A percentile compares a stretch with the other conserved stretches of the same genome.
Conservation (phyloP, 768 basidiomycete genomes). For the Rhizopogon sp. region DNA sequence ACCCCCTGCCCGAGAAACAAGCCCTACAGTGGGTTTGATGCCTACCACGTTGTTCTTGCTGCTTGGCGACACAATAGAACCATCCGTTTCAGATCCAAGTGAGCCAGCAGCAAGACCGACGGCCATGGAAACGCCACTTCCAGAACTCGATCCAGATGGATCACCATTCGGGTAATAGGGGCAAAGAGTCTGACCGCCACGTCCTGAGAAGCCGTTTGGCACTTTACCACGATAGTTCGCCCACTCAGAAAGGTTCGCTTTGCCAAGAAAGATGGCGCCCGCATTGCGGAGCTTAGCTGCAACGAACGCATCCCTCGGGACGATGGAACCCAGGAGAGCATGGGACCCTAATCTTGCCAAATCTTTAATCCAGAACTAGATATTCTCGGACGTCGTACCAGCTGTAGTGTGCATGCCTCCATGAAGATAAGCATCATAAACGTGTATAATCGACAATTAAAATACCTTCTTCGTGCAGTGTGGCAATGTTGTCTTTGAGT, state of each 20-base stretch:
- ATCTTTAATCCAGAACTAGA: background rate
- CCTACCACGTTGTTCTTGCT: constrained; percentile 39
- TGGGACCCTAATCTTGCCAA: constrained; percentile 23
- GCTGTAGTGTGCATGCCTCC: constrained; percentile 36
- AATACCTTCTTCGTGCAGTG: constrained; percentile 22
- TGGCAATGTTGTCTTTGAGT: constrained; percentile 21
- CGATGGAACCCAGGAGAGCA: constrained; percentile 30
- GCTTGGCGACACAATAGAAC: constrained; percentile 42
- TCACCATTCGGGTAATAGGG: constrained; percentile 38
- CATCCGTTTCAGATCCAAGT: constrained; percentile 45
- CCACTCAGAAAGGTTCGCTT: constrained; percentile 42
- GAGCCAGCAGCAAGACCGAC: constrained; percentile 39
- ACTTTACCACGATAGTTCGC: constrained; percentile 35
- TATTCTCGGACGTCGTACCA: constrained; percentile 11
- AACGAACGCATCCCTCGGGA: constrained; percentile 28
- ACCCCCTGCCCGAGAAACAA: constrained; percentile 59
- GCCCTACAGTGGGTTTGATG: constrained; percentile 52
- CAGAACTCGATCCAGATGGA: constrained; percentile 38
- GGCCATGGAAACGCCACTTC: constrained; percentile 36
- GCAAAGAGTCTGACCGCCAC: constrained; percentile 40
- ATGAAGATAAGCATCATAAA: background rate
- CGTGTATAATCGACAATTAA: background rate
- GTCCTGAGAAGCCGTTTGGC: constrained; percentile 40
- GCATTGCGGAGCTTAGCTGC: constrained; percentile 25
- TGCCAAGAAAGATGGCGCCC: constrained; percentile 35